A percentile compares a stretch with the other conserved stretches of the same genome.
phyloP scores from a whole-genome alignment of 2,329 filamentous ascomycete species.

The Botrytis sinoallii region DNA sequence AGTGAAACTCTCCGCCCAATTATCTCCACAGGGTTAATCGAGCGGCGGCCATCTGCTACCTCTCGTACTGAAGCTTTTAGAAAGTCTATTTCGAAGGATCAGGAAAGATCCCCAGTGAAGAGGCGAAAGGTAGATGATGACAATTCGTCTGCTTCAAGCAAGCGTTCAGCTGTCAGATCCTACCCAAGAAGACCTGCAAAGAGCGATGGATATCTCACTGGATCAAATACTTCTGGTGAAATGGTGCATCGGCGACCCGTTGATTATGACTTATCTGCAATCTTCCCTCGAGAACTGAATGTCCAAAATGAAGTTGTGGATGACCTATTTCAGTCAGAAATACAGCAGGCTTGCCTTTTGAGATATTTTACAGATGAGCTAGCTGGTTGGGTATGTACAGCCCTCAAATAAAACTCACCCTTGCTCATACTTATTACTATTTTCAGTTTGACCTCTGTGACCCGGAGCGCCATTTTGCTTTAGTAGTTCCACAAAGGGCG shows the following conservation, averaged over 20 bases:
- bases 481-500: constrained; percentile 43
- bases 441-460: constrained; percentile 44
- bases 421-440: constrained; percentile 4
- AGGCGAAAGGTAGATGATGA: constrained; percentile 18
- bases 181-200: constrained; percentile 18
- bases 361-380: constrained; percentile 33
- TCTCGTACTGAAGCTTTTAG: neutral
- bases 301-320: neutral
- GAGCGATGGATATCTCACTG: neutral
- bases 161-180: neutral
- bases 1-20: neutral
- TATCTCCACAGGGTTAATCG: neutral
- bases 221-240: neutral
- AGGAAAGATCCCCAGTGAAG: constrained; percentile 16
- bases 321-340: constrained; percentile 14
- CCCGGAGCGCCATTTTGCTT: constrained; percentile 41
- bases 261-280: neutral
- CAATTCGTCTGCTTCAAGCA: constrained; percentile 8
- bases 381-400: constrained; percentile 29
- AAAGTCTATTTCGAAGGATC: neutral
- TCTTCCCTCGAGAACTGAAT: neutral
- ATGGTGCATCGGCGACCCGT: neutral
- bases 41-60: neutral
- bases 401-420: neutral
- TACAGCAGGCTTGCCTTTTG: constrained; percentile 31